Percentiles rank a stretch among this genome's conserved stretches.
These are phyloP conservation scores for Melastoma malabathricum DNA, from an alignment of 345 rosid species.

Conservation along the genomic window DNA sequence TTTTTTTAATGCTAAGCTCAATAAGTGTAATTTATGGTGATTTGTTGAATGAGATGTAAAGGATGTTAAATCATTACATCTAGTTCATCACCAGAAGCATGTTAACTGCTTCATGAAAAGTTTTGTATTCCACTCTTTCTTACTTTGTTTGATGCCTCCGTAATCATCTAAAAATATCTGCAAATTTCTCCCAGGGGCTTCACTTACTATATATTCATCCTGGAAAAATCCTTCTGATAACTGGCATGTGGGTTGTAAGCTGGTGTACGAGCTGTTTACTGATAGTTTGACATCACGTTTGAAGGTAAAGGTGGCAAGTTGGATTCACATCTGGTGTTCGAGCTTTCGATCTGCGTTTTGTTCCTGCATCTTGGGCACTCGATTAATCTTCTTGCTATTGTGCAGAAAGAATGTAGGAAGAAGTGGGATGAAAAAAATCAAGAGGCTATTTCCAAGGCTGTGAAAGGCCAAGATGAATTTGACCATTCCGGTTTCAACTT, in stretches of 20 bases:
- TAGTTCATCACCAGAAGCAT: too few relatives aligned
- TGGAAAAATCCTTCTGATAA: slow-evolving; percentile 93
- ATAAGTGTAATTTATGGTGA: too few relatives aligned
- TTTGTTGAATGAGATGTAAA: too few relatives aligned
- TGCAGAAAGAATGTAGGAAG: slow-evolving; percentile 72
- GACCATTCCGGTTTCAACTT: slow-evolving; percentile 84
- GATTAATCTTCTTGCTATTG: neutral
- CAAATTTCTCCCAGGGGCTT: slow-evolving; percentile 28
- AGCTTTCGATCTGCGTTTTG: slow-evolving; percentile 1
- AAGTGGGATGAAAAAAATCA: slow-evolving; percentile 83
- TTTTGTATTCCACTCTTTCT: too few relatives aligned
- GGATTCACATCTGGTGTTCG: too few relatives aligned
- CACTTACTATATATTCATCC: slow-evolving; percentile 59
- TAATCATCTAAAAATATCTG: too few relatives aligned
- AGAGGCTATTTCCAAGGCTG: slow-evolving; percentile 74
- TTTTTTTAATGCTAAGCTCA: too few relatives aligned
- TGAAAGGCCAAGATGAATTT: slow-evolving; percentile 59
- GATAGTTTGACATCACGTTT: slow-evolving; percentile 54
- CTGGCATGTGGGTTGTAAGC: slow-evolving; percentile 89
- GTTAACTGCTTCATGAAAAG: too few relatives aligned
- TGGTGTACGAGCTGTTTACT: slow-evolving; percentile 72
- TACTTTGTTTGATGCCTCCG: too few relatives aligned
- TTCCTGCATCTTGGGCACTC: slow-evolving; percentile 7
- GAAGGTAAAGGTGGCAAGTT: slow-evolving; percentile 31
- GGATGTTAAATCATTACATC: too few relatives aligned